Evolutionary conservation across 768 basidiomycete genomes (phyloP).

Genomic region (Cystofilobasidium macerans): DNA sequence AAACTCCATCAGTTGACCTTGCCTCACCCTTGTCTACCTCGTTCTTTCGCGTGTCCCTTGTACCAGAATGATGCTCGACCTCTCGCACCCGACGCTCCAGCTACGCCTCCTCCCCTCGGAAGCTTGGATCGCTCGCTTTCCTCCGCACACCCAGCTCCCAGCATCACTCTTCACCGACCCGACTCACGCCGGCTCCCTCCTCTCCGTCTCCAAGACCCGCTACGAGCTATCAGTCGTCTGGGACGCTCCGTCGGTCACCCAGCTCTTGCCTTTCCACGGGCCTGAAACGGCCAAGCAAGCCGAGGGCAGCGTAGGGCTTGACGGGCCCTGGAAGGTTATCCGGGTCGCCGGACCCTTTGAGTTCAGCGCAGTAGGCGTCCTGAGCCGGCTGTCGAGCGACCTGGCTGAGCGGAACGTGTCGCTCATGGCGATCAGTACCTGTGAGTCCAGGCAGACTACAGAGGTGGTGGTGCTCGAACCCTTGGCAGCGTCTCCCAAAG

Average conservation of each 20-base stretch:
- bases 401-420: not conserved
- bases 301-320: not conserved
- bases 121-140: not conserved
- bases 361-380: not conserved
- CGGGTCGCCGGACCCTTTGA: not conserved
- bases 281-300: not conserved
- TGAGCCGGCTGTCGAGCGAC: not conserved
- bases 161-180: not conserved
- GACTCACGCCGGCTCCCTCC: not conserved
- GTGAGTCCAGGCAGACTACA: not conserved
- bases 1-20: too few species aligned
- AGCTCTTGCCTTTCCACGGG: not conserved
- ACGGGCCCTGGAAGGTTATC: not conserved
- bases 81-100: not conserved
- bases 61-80: constrained; percentile 6
- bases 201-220: not conserved
- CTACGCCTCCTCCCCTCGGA: not conserved
- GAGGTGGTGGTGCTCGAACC: too few species aligned
- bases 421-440: not conserved
- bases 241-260: not conserved
- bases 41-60: too few species aligned
- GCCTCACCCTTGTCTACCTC: too few species aligned
- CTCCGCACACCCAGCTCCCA: not conserved
- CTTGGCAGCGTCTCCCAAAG: too few species aligned
- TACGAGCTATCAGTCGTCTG: not conserved